These are phyloP conservation scores for Xylaria sp. DNA, from an alignment of 2,329 filamentous ascomycete species.

Conservation along the genomic window DNA sequence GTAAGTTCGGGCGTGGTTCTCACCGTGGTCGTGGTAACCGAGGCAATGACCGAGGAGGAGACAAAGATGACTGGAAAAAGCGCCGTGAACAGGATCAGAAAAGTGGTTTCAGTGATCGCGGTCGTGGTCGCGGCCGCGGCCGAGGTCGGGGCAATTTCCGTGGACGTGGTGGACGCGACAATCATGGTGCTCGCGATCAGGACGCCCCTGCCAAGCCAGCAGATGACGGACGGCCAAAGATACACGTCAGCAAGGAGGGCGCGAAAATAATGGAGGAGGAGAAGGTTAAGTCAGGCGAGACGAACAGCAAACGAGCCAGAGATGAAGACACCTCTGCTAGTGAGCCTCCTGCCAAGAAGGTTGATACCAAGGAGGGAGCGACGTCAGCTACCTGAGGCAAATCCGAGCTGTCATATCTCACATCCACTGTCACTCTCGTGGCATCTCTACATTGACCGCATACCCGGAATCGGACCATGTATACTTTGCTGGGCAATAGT, in stretches of 20 bases:
- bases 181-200: constrained; percentile 51
- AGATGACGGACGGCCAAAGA: constrained; percentile 54
- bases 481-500: constrained; percentile 21
- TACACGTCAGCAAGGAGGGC: constrained; percentile 57
- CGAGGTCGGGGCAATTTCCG: constrained; percentile 55
- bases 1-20: constrained; percentile 47
- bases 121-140: constrained; percentile 53
- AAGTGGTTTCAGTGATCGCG: constrained; percentile 64
- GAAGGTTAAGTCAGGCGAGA: constrained; percentile 36
- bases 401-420: constrained; percentile 3
- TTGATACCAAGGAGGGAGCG: constrained; percentile 61
- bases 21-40: constrained; percentile 51
- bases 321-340: constrained; percentile 60
- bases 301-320: constrained; percentile 64
- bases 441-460: constrained; percentile 8
- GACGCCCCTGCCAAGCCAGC: constrained; percentile 47
- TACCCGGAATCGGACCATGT: constrained; percentile 17
- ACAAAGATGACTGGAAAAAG: constrained; percentile 71
- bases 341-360: constrained; percentile 70
- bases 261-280: constrained; percentile 49
- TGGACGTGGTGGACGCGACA: constrained; percentile 54
- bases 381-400: constrained; percentile 39
- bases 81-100: constrained; percentile 70
- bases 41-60: constrained; percentile 51
- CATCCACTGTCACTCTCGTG: constrained; percentile 1